These are phyloP conservation scores for Tephrocybe rancida DNA, from an alignment of 768 basidiomycete species.

Conservation along the genomic window DNA sequence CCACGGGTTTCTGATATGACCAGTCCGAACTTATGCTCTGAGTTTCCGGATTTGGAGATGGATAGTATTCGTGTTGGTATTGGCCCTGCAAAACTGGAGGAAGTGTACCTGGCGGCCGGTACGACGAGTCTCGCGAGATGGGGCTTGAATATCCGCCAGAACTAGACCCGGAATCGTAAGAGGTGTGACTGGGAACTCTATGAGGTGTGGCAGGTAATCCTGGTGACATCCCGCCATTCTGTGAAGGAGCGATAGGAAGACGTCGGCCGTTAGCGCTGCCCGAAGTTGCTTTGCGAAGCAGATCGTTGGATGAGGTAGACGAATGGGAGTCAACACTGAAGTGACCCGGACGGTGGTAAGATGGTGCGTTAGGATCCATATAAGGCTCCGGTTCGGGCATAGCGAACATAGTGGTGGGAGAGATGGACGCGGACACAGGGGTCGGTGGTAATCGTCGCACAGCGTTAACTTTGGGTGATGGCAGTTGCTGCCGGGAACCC, in stretches of 20 bases:
- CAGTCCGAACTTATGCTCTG: constrained; percentile 14
- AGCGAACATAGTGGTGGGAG: constrained; percentile 24
- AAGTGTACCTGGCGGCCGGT: constrained; percentile 33
- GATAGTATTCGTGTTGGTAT: constrained; percentile 8
- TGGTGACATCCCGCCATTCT: constrained; percentile 17
- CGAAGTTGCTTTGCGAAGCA: constrained; percentile 29
- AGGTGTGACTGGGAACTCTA: constrained; percentile 12
- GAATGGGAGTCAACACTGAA: constrained; percentile 29
- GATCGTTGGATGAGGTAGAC: constrained; percentile 25
- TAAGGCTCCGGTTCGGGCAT: constrained; percentile 50
- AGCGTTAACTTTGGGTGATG: constrained; percentile 27
- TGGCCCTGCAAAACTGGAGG: constrained; percentile 29
- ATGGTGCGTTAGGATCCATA: constrained; percentile 24
- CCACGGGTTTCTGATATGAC: constrained; percentile 18
- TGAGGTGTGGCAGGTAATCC: constrained; percentile 21
- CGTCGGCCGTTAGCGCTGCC: constrained; percentile 26
- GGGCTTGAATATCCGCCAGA: constrained; percentile 22
- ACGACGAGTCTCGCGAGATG: constrained; percentile 19
- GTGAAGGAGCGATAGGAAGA: constrained; percentile 24
- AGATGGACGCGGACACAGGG: constrained; percentile 35
- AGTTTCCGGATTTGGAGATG: constrained; percentile 8
- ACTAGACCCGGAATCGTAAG: constrained; percentile 21
- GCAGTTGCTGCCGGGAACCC: constrained; percentile 16
- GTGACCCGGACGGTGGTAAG: constrained; percentile 22
- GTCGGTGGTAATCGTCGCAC: constrained; percentile 47